phyloP scores from a whole-genome alignment of 2,329 filamentous ascomycete genomes.

The Plenodomus lindquistii region DNA sequence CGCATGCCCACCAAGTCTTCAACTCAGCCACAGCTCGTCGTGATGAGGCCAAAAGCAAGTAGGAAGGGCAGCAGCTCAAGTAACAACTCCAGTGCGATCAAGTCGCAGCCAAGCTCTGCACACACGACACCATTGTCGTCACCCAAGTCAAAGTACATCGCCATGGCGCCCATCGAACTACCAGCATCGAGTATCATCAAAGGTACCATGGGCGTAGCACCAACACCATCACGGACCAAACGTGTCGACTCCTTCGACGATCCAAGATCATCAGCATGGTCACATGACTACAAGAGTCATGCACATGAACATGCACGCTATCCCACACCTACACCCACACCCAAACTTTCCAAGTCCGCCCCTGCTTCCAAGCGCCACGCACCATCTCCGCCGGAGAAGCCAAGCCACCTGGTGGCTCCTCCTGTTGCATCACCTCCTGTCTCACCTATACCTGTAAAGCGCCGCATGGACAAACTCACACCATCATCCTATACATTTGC shows the following conservation, averaged over 20 bases:
- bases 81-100: slow-evolving; percentile 25
- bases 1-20: slow-evolving; percentile 38
- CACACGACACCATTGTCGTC: slow-evolving; percentile 28
- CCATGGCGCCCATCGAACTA: slow-evolving; percentile 27
- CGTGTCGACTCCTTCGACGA: slow-evolving; percentile 28
- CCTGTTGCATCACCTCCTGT: background rate
- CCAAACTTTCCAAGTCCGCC: slow-evolving; percentile 17
- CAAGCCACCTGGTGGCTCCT: background rate
- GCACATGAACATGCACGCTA: slow-evolving; percentile 17
- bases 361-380: slow-evolving; percentile 13
- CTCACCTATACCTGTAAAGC: slow-evolving; percentile 17
- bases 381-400: slow-evolving; percentile 3
- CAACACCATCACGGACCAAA: slow-evolving; percentile 14
- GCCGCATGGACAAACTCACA: slow-evolving; percentile 41
- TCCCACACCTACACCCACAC: slow-evolving; percentile 15
- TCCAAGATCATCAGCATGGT: slow-evolving; percentile 28
- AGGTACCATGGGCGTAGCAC: slow-evolving; percentile 11
- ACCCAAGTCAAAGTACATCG: slow-evolving; percentile 29
- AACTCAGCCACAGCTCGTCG: slow-evolving; percentile 41
- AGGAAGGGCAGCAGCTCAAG: slow-evolving; percentile 30
- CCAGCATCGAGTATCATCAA: slow-evolving; percentile 10
- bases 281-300: slow-evolving; percentile 14
- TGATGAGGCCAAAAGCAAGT: slow-evolving; percentile 39
- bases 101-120: slow-evolving; percentile 23
- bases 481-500: slow-evolving; percentile 50